Percentiles rank a stretch among this genome's conserved stretches.
Evolutionary conservation across 495 filamentous ascomycete species (phyloP).

Genomic region (Terfezia boudieri): DNA sequence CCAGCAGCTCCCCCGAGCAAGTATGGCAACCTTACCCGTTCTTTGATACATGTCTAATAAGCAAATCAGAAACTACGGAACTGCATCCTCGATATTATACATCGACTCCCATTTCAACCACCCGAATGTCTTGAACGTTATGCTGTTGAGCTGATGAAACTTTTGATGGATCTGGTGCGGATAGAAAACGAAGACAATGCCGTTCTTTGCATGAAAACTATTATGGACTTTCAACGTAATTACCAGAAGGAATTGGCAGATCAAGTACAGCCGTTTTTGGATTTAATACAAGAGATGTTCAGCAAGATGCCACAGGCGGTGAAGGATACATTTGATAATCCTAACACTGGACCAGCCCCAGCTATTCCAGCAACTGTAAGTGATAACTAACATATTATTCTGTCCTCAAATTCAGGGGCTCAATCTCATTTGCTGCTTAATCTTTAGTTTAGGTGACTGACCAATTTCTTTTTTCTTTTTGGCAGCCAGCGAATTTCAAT

Average conservation of each 20-base stretch:
- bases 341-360: conserved; percentile 33
- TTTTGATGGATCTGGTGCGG: conserved; percentile 67
- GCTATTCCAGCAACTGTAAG: conserved; percentile 58
- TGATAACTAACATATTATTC: conserved; percentile 38
- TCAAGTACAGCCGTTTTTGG: conserved; percentile 73
- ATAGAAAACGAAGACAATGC: conserved; percentile 97
- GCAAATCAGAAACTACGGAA: conserved; percentile 56
- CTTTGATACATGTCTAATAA: not conserved
- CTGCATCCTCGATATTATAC: conserved; percentile 80
- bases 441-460: not conserved
- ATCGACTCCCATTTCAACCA: conserved; percentile 65
- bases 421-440: not conserved
- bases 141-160: conserved; percentile 63
- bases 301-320: conserved; percentile 83
- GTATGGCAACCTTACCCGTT: conserved; percentile 20
- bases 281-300: conserved; percentile 87
- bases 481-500: conserved; percentile 28
- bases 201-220: conserved; percentile 88
- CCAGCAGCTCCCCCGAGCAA: conserved; percentile 68
- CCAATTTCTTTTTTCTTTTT: not conserved
- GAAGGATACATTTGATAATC: conserved; percentile 73
- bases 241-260: conserved; percentile 54
- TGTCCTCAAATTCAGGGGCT: not conserved
- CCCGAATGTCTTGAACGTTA: conserved; percentile 67
- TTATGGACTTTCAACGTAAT: conserved; percentile 86